phyloP scores from a whole-genome alignment of 495 filamentous ascomycete species.

The Xylaria cubensis region DNA sequence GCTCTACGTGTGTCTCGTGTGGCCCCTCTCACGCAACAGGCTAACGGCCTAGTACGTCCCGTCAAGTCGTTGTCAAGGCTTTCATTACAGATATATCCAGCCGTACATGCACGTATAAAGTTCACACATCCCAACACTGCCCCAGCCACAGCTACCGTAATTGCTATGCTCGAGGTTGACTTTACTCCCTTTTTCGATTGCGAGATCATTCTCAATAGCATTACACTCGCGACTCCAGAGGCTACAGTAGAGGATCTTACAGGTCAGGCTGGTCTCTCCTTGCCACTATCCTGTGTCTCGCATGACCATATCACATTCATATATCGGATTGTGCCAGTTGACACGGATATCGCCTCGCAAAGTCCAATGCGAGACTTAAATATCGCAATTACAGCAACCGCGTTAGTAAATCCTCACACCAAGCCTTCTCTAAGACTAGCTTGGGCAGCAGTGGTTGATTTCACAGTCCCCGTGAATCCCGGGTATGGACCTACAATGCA shows the following conservation, averaged over 20 bases:
- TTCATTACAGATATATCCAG: slow-evolving; percentile 75
- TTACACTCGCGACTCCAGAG: slow-evolving; percentile 68
- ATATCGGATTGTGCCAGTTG: slow-evolving; percentile 72
- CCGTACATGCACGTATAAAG: slow-evolving; percentile 82
- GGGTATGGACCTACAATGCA: slow-evolving; percentile 58
- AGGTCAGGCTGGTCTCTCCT: slow-evolving; percentile 56
- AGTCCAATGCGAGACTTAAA: slow-evolving; percentile 55
- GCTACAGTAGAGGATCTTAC: slow-evolving; percentile 75
- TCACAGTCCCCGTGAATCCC: slow-evolving; percentile 70
- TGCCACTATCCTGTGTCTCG: slow-evolving; percentile 75
- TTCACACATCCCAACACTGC: slow-evolving; percentile 76
- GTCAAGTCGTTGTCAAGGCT: slow-evolving; percentile 70
- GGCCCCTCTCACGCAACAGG: slow-evolving; percentile 61
- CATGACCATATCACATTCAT: slow-evolving; percentile 86
- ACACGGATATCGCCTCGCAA: slow-evolving; percentile 62
- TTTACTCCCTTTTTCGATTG: slow-evolving; percentile 82
- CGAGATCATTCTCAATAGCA: slow-evolving; percentile 70
- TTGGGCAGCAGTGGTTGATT: slow-evolving; percentile 85
- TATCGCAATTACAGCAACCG: slow-evolving; percentile 71
- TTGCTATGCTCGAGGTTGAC: slow-evolving; percentile 87
- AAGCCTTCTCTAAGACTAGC: slow-evolving; percentile 76
- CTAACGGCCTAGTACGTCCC: slow-evolving; percentile 60
- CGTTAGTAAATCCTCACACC: slow-evolving; percentile 62
- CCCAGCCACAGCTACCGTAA: slow-evolving; percentile 67
- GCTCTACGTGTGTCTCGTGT: slow-evolving; percentile 81